These are phyloP conservation scores for Psidium friedrichsthalianum DNA, from an alignment of 345 rosid genomes.

Conservation along the genomic window DNA sequence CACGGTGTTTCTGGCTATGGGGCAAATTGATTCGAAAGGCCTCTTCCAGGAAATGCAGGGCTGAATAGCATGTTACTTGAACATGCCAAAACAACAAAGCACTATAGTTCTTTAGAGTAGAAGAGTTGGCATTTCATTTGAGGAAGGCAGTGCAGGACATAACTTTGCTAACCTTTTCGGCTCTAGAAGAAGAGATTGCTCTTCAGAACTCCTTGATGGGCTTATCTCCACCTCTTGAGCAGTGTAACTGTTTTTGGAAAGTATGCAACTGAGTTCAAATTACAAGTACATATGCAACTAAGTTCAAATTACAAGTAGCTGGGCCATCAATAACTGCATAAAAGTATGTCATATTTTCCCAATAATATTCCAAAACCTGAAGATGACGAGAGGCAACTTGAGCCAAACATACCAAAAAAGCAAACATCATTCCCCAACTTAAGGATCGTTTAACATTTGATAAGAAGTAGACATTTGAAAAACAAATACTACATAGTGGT, in stretches of 20 bases:
- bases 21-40: neutral
- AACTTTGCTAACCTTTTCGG: slow-evolving; percentile 36
- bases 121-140: neutral
- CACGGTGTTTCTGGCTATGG: neutral
- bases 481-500: neutral
- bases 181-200: slow-evolving; percentile 43
- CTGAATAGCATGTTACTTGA: neutral
- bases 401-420: neutral
- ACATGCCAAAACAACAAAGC: neutral
- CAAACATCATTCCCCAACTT: neutral
- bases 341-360: neutral
- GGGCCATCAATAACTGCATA: neutral
- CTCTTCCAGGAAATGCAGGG: neutral
- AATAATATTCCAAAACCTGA: neutral
- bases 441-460: neutral
- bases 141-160: neutral
- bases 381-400: neutral
- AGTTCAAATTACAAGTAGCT: neutral
- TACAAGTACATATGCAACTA: neutral
- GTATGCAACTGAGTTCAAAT: slow-evolving; percentile 1
- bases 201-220: slow-evolving; percentile 25
- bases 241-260: slow-evolving; percentile 29
- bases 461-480: neutral
- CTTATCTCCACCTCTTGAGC: slow-evolving; percentile 43
- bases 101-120: neutral